Percentiles rank a stretch among this genome's conserved stretches.
phyloP scores from a whole-genome alignment of 140 eudicot species.

The Senecio squalidus region DNA sequence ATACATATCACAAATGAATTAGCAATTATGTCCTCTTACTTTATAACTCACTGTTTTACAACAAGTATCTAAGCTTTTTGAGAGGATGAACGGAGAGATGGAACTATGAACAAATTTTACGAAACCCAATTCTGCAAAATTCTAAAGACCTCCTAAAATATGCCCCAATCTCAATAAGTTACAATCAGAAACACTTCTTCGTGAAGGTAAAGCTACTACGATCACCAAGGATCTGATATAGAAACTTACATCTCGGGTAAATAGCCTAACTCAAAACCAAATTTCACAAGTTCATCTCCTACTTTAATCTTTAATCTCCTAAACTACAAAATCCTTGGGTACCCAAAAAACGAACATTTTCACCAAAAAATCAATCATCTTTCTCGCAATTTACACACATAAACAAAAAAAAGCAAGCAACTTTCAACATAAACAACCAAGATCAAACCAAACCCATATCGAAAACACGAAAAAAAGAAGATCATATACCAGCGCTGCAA shows the following conservation, averaged over 20 bases:
- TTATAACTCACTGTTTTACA: background rate
- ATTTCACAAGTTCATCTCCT: background rate
- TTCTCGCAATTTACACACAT: background rate
- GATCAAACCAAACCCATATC: background rate
- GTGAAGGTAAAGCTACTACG: background rate
- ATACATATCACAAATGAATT: background rate
- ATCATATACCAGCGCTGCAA: slow-evolving; percentile 55
- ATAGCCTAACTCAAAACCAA: background rate
- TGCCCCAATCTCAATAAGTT: background rate
- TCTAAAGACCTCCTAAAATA: background rate
- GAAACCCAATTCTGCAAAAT: background rate
- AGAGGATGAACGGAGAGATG: background rate
- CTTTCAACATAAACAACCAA: too few relatives aligned
- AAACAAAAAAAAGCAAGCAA: too few relatives aligned
- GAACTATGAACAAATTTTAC: background rate
- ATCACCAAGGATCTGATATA: background rate
- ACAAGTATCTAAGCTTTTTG: background rate
- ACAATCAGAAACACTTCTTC: background rate
- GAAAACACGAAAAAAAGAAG: slow-evolving; percentile 4
- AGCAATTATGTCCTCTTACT: slow-evolving; percentile 2
- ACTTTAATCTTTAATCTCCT: background rate
- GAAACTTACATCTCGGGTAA: background rate
- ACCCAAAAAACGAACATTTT: background rate
- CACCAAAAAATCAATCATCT: slow-evolving; percentile 1
- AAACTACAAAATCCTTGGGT: background rate